Evolutionary conservation across 257 asterid genomes (phyloP).

Genomic region (Solanum tacnaense): DNA sequence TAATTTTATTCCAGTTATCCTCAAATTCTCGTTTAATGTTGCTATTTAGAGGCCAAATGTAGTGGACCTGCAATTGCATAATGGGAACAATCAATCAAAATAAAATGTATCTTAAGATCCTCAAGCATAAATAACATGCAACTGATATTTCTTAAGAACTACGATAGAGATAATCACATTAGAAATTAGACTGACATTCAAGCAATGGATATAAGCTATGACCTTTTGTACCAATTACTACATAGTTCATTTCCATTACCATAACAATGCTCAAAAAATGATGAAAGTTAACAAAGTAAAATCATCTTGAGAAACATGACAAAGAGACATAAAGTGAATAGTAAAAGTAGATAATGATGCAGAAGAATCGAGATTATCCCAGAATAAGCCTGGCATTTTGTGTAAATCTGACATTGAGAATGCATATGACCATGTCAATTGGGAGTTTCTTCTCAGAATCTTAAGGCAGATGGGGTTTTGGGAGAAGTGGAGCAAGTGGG

Average conservation of each 20-base stretch:
- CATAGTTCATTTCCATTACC: neutral
- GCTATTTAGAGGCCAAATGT: slow-evolving; percentile 74
- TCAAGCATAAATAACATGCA: neutral
- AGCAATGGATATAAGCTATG: neutral
- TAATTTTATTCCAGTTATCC: slow-evolving; percentile 45
- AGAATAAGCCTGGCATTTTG: neutral
- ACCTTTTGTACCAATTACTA: neutral
- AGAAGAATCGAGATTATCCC: neutral
- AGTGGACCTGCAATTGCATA: slow-evolving; percentile 47
- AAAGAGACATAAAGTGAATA: neutral
- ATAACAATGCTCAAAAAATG: neutral
- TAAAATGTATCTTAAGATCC: neutral
- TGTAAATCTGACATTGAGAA: neutral
- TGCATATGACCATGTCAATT: neutral
- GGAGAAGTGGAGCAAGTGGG: neutral
- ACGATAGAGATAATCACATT: neutral
- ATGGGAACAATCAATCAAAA: neutral
- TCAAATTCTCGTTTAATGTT: slow-evolving; percentile 38
- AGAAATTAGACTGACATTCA: neutral
- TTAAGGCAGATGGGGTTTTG: neutral
- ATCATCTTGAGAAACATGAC: neutral
- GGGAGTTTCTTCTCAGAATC: neutral
- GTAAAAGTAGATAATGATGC: neutral
- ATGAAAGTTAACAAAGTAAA: neutral
- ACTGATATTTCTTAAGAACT: neutral